Percentiles rank a stretch among this genome's conserved stretches.
phyloP scores from a whole-genome alignment of 768 basidiomycete species.

The Cystofilobasidium bisporidii region DNA sequence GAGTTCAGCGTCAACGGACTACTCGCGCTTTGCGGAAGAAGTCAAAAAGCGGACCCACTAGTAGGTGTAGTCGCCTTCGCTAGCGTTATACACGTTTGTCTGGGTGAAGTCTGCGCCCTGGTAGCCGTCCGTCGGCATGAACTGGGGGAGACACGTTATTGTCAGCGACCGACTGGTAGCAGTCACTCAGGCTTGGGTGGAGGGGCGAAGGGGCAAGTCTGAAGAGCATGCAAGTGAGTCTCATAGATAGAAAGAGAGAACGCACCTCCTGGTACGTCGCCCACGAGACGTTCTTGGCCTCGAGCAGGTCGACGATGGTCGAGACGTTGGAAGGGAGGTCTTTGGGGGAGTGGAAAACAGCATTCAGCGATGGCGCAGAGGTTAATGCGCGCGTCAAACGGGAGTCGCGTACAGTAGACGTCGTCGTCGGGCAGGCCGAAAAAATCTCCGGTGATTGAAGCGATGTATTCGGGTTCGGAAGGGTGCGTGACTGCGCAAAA shows the following conservation, averaged over 20 bases:
- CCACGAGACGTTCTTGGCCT: slow-evolving; percentile 53
- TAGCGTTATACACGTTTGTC: slow-evolving; percentile 42
- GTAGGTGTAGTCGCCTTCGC: slow-evolving; percentile 44
- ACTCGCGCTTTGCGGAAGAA: no score
- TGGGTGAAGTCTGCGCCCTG: slow-evolving; percentile 32
- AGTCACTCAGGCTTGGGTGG: no score
- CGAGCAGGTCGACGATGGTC: slow-evolving; percentile 54
- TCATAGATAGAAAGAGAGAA: not conserved
- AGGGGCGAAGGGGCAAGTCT: no score
- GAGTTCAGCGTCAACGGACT: no score
- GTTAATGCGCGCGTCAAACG: no score
- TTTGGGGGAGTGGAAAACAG: slow-evolving; percentile 7
- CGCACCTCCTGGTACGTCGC: slow-evolving; percentile 52
- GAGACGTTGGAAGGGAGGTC: slow-evolving; percentile 47
- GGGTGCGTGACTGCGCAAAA: slow-evolving; percentile 53
- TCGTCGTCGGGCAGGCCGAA: slow-evolving; percentile 47
- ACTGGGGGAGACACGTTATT: no score
- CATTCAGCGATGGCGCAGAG: no score
- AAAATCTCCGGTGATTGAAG: slow-evolving; percentile 50
- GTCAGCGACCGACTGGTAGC: no score
- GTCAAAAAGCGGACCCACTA: no score
- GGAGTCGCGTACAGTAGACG: slow-evolving; percentile 10
- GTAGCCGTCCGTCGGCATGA: slow-evolving; percentile 30
- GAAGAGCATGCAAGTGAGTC: not conserved
- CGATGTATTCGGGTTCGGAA: slow-evolving; percentile 55